Conservation (phyloP, 345 rosid species). For the Balakata baccata region DNA sequence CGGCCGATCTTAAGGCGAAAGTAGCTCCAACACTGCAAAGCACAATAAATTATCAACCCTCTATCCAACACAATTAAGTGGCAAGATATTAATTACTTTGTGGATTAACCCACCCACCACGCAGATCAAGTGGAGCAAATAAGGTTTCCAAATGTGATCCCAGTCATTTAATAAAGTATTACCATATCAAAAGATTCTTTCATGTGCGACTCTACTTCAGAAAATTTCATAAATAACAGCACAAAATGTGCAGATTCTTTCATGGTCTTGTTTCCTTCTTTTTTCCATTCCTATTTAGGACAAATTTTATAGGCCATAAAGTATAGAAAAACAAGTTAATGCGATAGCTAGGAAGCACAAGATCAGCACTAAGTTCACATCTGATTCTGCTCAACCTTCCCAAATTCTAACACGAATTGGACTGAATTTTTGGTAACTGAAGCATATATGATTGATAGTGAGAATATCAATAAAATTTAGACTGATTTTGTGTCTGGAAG, state of each 20-base stretch:
- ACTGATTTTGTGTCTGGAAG: background rate
- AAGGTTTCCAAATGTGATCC: background rate
- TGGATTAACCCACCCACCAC: background rate
- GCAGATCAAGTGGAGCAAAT: background rate
- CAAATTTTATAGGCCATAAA: background rate
- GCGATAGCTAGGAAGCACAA: background rate
- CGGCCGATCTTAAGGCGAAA: conserved; percentile 80
- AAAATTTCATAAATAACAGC: background rate
- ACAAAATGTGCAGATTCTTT: background rate
- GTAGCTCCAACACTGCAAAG: conserved; percentile 86
- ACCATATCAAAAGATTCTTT: background rate
- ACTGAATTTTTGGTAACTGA: background rate
- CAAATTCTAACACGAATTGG: background rate
- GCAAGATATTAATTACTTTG: background rate
- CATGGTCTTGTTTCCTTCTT: background rate
- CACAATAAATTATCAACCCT: background rate
- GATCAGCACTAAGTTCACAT: too few relatives aligned
- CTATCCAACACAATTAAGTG: too few relatives aligned
- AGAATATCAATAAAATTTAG: background rate
- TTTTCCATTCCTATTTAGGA: background rate
- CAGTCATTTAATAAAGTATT: background rate
- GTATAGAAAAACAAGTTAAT: background rate
- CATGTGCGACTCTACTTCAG: background rate
- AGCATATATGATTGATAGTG: background rate
- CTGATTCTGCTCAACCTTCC: background rate